Conservation (phyloP, 2,329 filamentous ascomycete species). For the Talaromyces sp. region DNA sequence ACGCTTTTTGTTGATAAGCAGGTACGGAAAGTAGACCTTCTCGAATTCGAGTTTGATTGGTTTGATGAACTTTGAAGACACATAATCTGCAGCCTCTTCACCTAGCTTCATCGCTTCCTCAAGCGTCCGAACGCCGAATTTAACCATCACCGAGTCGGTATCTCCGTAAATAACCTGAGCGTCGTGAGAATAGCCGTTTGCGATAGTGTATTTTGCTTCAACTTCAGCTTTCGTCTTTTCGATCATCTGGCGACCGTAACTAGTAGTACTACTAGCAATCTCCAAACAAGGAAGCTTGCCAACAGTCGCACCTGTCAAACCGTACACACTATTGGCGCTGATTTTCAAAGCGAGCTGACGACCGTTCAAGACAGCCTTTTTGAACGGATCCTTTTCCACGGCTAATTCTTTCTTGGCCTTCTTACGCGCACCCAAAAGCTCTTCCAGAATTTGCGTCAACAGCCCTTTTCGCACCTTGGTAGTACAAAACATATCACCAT, state of each 20-base stretch:
- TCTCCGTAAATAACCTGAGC: slow-evolving; percentile 98
- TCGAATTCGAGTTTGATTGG: slow-evolving; percentile 99
- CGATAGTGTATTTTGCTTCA: slow-evolving; percentile 81
- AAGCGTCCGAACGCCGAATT: slow-evolving; percentile 87
- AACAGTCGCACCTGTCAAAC: slow-evolving; percentile 90
- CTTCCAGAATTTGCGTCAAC: slow-evolving; percentile 91
- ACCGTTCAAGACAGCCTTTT: slow-evolving; percentile 96
- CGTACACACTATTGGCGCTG: slow-evolving; percentile 97
- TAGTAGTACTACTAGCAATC: slow-evolving; percentile 95
- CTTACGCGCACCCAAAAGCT: slow-evolving; percentile 87
- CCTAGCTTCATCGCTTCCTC: slow-evolving; percentile 89
- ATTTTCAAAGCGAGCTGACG: slow-evolving; percentile 93
- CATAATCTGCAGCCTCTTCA: slow-evolving; percentile 83
- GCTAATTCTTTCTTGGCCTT: slow-evolving; percentile 88
- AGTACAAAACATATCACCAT: slow-evolving; percentile 90
- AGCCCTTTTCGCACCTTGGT: slow-evolving; percentile 85
- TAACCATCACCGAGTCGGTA: slow-evolving; percentile 99
- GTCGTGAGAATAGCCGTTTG: slow-evolving; percentile 91
- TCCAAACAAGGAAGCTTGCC: slow-evolving; percentile 92
- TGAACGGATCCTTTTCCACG: slow-evolving; percentile 89
- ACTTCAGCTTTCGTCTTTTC: slow-evolving; percentile 97
- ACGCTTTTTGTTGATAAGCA: slow-evolving; percentile 99
- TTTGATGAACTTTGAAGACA: slow-evolving; percentile 89
- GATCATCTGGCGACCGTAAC: slow-evolving; percentile 98
- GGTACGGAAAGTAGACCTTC: slow-evolving; percentile 96